These are phyloP conservation scores for Teratosphaeria viscida DNA, from an alignment of 2,329 filamentous ascomycete genomes.

Conservation along the genomic window DNA sequence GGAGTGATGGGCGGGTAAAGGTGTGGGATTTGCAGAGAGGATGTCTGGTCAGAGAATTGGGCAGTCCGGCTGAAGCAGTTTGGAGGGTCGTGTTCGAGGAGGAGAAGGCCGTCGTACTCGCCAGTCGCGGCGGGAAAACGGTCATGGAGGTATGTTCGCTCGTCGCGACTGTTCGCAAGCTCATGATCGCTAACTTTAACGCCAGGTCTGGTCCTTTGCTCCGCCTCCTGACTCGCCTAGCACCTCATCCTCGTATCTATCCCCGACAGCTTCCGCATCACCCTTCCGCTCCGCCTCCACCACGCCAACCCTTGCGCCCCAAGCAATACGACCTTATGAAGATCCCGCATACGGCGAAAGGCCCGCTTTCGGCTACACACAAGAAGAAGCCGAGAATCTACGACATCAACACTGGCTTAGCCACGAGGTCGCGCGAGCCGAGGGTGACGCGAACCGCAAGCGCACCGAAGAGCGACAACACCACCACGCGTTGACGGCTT, in stretches of 20 bases:
- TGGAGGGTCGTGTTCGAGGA: slow-evolving; percentile 96
- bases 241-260: slow-evolving; percentile 2
- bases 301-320: not conserved
- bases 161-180: not conserved
- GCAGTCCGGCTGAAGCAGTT: slow-evolving; percentile 83
- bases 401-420: not conserved
- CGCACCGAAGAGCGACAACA: slow-evolving; percentile 6
- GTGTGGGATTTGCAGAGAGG: slow-evolving; percentile 96
- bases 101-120: slow-evolving; percentile 95
- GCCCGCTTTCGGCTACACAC: slow-evolving; percentile 9
- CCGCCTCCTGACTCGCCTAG: slow-evolving; percentile 53
- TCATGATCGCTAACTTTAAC: slow-evolving; percentile 14
- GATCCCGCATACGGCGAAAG: slow-evolving; percentile 20
- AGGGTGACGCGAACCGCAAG: not conserved
- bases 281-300: not conserved
- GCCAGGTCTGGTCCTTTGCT: slow-evolving; percentile 86
- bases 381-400: not conserved
- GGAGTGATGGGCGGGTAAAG: slow-evolving; percentile 94
- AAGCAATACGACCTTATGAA: slow-evolving; percentile 16
- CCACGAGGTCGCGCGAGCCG: not conserved
- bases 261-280: not conserved
- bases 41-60: slow-evolving; percentile 79
- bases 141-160: slow-evolving; percentile 74
- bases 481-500: not conserved
- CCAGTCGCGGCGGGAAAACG: slow-evolving; percentile 70